Evolutionary conservation across 257 asterid species (phyloP).

Genomic region (Jacaranda mimosifolia): DNA sequence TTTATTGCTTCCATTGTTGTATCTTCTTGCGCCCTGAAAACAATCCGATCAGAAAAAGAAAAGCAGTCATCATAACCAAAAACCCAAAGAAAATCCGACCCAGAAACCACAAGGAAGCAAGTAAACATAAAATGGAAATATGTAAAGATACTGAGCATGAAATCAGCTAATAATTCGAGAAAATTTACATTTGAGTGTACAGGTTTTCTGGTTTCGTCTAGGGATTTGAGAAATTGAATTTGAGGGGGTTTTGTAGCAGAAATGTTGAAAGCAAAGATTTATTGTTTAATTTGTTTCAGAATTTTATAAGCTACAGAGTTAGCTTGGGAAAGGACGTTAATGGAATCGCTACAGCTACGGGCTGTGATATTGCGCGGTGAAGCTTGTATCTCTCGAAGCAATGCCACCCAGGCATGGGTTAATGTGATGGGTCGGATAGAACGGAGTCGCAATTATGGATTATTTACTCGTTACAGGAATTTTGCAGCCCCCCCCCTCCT

Average conservation of each 20-base stretch:
- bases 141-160: not conserved
- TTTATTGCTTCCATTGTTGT: constrained; percentile 63
- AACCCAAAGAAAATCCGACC: not conserved
- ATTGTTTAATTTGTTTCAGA: constrained; percentile 13
- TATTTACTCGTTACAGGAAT: not conserved
- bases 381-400: not conserved
- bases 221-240: constrained; percentile 29
- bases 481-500: not conserved
- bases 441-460: not conserved
- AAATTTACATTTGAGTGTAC: constrained; percentile 37
- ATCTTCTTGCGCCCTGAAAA: constrained; percentile 68
- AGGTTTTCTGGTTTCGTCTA: constrained; percentile 23
- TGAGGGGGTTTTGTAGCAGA: constrained; percentile 23
- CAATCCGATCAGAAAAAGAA: not conserved
- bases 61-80: constrained; percentile 8
- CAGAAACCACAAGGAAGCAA: not conserved
- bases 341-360: constrained; percentile 20
- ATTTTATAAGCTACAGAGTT: constrained; percentile 28
- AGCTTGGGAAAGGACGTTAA: constrained; percentile 4
- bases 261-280: not conserved
- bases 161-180: constrained; percentile 21
- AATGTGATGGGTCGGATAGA: not conserved
- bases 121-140: constrained; percentile 1
- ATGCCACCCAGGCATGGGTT: not conserved
- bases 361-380: constrained; percentile 27